Base-by-base conservation (phyloP, 306 rosid species). In the Rosa multiflora region DNA sequence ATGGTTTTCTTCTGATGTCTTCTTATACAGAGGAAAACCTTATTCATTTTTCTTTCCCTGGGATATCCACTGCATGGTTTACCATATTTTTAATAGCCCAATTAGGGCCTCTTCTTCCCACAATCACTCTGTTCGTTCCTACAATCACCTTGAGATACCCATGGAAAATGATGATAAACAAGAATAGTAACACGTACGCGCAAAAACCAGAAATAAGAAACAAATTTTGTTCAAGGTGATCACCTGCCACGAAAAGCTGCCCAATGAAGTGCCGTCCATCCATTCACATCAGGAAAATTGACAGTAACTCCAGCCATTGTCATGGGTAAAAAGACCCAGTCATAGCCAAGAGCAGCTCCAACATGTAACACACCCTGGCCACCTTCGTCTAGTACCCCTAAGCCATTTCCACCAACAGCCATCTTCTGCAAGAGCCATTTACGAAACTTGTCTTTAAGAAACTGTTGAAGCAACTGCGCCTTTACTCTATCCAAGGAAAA, bases 191-290 rank as follows among this genome's bases (percentile, higher is more conserved):
- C 20, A 29, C 46, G 23, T 70, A 64, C 56, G 46, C 4, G 63
- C 55, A 32, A 70, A 37, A 40, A 70, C 56, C 6, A 44, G 29
- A 70, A 58, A 49, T 11, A 10, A 49, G 47, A 76, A 49, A 52
- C 58, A 52, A 5, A 17, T 5, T 15, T 37, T 26, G 10, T 26
- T 76, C 6, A 13, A 59, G 75, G 73, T 81, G 46, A 88, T 84
- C 77, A 90, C 98, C 98, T 88, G 89, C 98, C 96, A 89, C 81
- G 88, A 79, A 80, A 89, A 49, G 98, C 98, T 12, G 98, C 98
- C 98, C 98, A 94, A 77, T 94, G 98, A 84, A 94, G 97, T 47
- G 97, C 91, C 20, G 94, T 91, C 98, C 97, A 94, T 79, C 1
- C 1, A 0, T 91, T 87, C 76, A 76, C 84, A 74, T 94, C 98